These are phyloP conservation scores for Leptographium procerum DNA, from an alignment of 2,329 filamentous ascomycete species.

Conservation along the genomic window DNA sequence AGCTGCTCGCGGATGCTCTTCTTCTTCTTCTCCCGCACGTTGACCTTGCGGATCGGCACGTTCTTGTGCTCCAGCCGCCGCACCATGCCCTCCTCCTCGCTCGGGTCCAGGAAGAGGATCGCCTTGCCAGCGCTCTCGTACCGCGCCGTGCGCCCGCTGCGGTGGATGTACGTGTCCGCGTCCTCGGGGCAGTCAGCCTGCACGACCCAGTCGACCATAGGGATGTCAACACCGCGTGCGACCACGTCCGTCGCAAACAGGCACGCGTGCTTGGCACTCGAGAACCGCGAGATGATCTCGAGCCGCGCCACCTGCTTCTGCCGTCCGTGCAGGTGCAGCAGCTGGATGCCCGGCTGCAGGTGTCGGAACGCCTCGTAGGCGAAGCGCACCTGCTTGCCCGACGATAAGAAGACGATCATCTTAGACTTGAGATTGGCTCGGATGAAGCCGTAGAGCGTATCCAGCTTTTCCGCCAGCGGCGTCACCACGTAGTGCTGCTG, in stretches of 20 bases:
- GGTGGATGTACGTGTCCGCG: conserved; percentile 93
- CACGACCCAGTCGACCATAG: conserved; percentile 96
- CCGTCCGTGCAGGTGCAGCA: conserved; percentile 85
- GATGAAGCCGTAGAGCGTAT: conserved; percentile 88
- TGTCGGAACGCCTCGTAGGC: conserved; percentile 89
- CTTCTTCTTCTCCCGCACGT: conserved; percentile 81
- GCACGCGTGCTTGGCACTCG: conserved; percentile 69
- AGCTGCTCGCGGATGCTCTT: conserved; percentile 73
- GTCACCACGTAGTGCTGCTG: conserved; percentile 88
- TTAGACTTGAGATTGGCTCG: conserved; percentile 85
- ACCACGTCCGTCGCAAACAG: conserved; percentile 94
- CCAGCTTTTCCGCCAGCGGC: conserved; percentile 76
- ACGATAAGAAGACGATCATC: conserved; percentile 90
- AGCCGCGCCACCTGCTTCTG: conserved; percentile 85
- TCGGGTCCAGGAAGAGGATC: conserved; percentile 83
- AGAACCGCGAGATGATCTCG: conserved; percentile 78
- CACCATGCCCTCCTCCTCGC: conserved; percentile 86
- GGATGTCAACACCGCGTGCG: conserved; percentile 88
- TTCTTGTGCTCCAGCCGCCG: conserved; percentile 77
- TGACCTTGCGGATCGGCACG: conserved; percentile 77
- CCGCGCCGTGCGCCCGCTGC: conserved; percentile 86
- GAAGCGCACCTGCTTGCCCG: conserved; percentile 92
- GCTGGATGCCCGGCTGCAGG: conserved; percentile 83
- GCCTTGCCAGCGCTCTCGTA: conserved; percentile 82
- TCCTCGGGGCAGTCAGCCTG: conserved; percentile 96